Evolutionary conservation across 495 filamentous ascomycete species (phyloP).

Genomic region (Aspergillus cavernicola): DNA sequence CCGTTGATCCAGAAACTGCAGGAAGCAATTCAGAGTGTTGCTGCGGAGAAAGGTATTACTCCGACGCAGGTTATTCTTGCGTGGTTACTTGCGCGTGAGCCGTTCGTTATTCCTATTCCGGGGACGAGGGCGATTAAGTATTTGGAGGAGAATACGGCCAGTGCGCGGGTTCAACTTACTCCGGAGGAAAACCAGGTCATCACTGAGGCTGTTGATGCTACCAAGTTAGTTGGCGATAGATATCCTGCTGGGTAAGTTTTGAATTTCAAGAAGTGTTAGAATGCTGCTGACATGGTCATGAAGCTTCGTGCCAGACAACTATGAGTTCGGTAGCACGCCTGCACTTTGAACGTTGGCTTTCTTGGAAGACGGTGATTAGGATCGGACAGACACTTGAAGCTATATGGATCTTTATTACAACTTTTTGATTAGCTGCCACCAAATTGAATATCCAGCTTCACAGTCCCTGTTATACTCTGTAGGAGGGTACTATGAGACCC

Average conservation of each 20-base stretch:
- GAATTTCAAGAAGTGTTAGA: too few relatives aligned
- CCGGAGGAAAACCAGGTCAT: neutral
- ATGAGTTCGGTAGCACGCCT: neutral
- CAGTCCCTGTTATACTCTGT: too few relatives aligned
- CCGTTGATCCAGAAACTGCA: neutral
- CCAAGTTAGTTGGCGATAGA: neutral
- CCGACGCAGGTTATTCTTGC: neutral
- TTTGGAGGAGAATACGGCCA: neutral
- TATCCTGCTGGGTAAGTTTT: neutral
- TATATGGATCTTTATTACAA: too few relatives aligned
- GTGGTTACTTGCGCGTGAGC: neutral
- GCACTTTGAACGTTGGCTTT: too few relatives aligned
- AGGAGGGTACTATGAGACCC: too few relatives aligned
- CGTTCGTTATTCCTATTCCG: neutral
- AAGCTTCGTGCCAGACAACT: neutral
- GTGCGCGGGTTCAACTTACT: neutral
- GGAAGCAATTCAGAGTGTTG: neutral
- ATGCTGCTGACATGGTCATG: neutral
- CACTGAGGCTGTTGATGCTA: neutral
- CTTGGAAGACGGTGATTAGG: too few relatives aligned
- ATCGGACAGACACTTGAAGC: too few relatives aligned
- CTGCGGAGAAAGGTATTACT: neutral
- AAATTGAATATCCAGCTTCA: too few relatives aligned
- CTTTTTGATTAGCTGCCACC: too few relatives aligned
- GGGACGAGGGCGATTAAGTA: conserved; percentile 3